phyloP scores from a whole-genome alignment of 106 monocot species.

The Triglochin maritima region DNA sequence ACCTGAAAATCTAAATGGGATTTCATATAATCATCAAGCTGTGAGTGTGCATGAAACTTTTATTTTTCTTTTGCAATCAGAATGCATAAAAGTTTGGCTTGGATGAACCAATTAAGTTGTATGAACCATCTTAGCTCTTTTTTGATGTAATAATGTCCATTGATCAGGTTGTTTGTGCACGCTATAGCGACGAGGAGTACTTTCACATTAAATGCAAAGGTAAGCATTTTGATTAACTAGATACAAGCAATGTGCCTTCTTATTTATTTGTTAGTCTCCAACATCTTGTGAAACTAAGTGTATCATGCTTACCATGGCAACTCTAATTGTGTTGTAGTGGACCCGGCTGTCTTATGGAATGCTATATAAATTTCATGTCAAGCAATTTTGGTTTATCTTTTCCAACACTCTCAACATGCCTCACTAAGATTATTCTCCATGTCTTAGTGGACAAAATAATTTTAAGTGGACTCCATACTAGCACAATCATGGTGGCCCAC shows the following conservation, averaged over 20 bases:
- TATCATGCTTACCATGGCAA: no score
- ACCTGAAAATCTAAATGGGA: constrained; percentile 72
- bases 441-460: no score
- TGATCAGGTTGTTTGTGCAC: constrained; percentile 68
- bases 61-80: not conserved
- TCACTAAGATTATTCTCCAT: no score
- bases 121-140: not conserved
- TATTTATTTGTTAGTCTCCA: no score
- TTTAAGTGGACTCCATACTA: no score
- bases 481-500: no score
- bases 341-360: not conserved
- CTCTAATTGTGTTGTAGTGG: not conserved
- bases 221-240: constrained; percentile 2
- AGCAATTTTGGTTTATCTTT: no score
- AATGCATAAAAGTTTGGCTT: no score
- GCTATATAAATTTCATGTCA: no score
- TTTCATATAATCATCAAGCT: constrained; percentile 40
- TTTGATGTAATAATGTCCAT: not conserved
- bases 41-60: constrained; percentile 29
- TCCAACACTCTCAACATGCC: no score
- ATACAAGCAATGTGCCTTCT: no score
- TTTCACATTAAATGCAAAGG: constrained; percentile 88
- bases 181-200: constrained; percentile 86
- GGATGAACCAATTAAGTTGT: not conserved
- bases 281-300: no score